phyloP scores from a whole-genome alignment of 2,329 filamentous ascomycete genomes.

The Colletotrichum cuscutae region DNA sequence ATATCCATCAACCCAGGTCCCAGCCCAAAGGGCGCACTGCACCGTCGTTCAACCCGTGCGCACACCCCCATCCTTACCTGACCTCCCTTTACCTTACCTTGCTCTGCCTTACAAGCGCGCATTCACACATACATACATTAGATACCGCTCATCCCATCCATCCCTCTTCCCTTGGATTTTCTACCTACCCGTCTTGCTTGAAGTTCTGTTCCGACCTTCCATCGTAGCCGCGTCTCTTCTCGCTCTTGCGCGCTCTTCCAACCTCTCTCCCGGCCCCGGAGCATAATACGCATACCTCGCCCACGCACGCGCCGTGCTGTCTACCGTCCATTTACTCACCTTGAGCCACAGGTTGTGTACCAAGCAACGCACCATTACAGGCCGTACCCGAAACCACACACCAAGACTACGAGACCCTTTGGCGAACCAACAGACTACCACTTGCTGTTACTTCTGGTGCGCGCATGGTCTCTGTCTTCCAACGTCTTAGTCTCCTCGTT shows the following conservation, averaged over 20 bases:
- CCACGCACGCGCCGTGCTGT: background rate
- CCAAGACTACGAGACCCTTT: background rate
- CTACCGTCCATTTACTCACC: constrained; percentile 22
- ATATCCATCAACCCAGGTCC: constrained; percentile 8
- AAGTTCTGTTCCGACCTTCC: constrained; percentile 2
- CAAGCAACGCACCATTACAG: background rate
- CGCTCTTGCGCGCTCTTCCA: background rate
- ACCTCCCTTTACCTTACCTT: constrained; percentile 9
- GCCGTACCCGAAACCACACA: background rate
- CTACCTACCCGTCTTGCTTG: background rate
- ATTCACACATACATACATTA: constrained; percentile 32
- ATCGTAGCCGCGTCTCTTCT: background rate
- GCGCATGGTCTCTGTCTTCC: constrained; percentile 9
- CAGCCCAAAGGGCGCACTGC: constrained; percentile 27
- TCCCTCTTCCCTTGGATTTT: constrained; percentile 10
- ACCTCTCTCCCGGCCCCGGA: background rate
- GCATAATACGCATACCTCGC: background rate
- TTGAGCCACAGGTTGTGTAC: constrained; percentile 3
- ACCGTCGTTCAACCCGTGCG: constrained; percentile 13
- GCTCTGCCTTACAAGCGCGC: constrained; percentile 12
- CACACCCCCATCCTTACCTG: constrained; percentile 18
- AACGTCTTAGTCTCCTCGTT: constrained; percentile 2
- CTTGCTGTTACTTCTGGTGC: background rate
- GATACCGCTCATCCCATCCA: constrained; percentile 35
- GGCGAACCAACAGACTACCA: background rate